Evolutionary conservation across 345 rosid genomes (phyloP), one percentile per base, ranked within the genome.

Genomic region (Draba incana): DNA sequence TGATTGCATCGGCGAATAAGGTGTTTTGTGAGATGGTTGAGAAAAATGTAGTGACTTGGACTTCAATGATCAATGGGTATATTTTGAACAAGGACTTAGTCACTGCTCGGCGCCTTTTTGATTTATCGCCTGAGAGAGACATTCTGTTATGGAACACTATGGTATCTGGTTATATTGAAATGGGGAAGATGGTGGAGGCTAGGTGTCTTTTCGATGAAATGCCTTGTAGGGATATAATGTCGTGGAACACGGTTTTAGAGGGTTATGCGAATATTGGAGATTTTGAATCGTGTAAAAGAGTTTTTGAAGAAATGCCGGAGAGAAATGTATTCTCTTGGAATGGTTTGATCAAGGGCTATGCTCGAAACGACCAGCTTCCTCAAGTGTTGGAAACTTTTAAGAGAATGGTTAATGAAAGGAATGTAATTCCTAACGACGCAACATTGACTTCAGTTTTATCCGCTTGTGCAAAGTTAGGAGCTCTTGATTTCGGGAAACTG

Each of bases 261-360:
- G 96, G 94, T 35, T 87, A 83, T 56, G 92, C 92, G 0, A 78
- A 30, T 69, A 49, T 56, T 23, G 84, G 97, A 62, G 85, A 85
- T 78, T 37, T 80, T 6, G 77, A 74, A 64, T 83, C 80, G 27
- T 84, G 82, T 66, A 78, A 79, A 72, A 73, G 69, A 53, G 49
- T 90, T 69, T 88, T 90, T 68, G 84, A 85, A 41, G 86, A 85
- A 71, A 90, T 93, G 86, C 82, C 79, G 0, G 84, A 82, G 76
- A 78, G 82, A 79, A 87, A 90, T 76, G 69, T 82, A 12, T 90
- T 92, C 55, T 88, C 97, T 4, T 93, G 92, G 98, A 93, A 87
- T 62, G 86, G 82, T 33, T 66, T 90, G 82, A 58, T 90, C 48
- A 85, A 84, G 54, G 89, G 97, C 2, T 85, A 81, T 69, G 78